Percentiles rank a stretch among this genome's conserved stretches.
Evolutionary conservation across 768 basidiomycete species (phyloP).

Genomic region (Naganishia friedmannii): DNA sequence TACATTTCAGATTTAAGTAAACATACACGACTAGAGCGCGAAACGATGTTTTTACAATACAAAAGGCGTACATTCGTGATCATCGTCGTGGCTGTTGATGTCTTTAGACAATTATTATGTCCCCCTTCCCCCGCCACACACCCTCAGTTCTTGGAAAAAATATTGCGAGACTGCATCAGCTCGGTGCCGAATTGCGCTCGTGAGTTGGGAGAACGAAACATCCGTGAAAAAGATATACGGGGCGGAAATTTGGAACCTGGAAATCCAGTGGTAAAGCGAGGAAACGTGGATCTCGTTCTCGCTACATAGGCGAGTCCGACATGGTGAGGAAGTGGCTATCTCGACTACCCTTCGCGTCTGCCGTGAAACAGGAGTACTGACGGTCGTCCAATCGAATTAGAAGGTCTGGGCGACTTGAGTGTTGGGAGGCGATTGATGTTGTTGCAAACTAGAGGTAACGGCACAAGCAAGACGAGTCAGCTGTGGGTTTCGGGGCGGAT

Average conservation of each 20-base stretch:
- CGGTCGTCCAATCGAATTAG: background rate
- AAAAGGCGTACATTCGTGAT: constrained; percentile 4
- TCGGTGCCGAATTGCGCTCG: background rate
- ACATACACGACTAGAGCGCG: background rate
- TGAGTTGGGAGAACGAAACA: background rate
- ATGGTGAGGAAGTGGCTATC: background rate
- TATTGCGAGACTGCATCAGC: background rate
- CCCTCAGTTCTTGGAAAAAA: background rate
- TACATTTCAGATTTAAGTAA: background rate
- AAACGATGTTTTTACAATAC: background rate
- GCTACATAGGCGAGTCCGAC: background rate
- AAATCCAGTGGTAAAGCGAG: background rate
- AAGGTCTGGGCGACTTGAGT: constrained; percentile 47
- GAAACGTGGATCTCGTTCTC: background rate
- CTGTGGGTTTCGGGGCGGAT: background rate
- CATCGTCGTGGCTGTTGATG: background rate
- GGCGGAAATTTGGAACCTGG: background rate
- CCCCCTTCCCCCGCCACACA: background rate
- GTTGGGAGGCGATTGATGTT: constrained; percentile 52
- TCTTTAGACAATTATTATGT: constrained; percentile 1
- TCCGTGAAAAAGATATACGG: background rate
- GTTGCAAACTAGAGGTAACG: constrained; percentile 45
- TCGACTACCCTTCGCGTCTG: background rate
- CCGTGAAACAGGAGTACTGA: too few species aligned
- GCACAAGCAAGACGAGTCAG: background rate